Conservation (phyloP, 768 basidiomycete species). For the Termitomyces titanicus region DNA sequence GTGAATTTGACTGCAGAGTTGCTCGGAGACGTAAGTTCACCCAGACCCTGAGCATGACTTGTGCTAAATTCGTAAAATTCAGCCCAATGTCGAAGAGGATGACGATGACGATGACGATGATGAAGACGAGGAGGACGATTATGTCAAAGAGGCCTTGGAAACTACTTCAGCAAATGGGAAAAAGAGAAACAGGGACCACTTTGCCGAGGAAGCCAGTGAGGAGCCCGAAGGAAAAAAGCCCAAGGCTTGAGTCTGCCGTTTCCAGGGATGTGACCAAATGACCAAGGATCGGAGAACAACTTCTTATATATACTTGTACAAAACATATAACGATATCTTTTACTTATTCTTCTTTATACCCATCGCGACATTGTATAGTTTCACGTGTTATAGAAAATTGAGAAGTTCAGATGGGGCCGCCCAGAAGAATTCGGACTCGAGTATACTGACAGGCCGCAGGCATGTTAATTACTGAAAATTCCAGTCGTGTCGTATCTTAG, state of each 20-base stretch:
- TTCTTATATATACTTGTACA: constrained; percentile 1
- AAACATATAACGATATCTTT: constrained; percentile 9
- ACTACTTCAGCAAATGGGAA: constrained; percentile 20
- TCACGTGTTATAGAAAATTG: constrained; percentile 15
- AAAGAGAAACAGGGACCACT: constrained; percentile 34
- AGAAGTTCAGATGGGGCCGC: background rate
- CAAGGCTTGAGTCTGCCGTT: constrained; percentile 27
- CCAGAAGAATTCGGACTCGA: too few relatives aligned
- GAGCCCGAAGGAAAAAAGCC: constrained; percentile 37
- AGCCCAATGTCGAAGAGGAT: constrained; percentile 27
- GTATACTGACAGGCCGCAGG: too few relatives aligned
- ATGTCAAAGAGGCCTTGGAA: constrained; percentile 9
- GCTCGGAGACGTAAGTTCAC: constrained; percentile 14
- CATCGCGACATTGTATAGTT: constrained; percentile 6
- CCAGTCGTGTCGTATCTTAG: background rate
- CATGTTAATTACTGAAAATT: background rate
- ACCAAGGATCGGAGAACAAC: background rate
- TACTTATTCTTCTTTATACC: constrained; percentile 22
- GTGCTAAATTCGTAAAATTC: background rate
- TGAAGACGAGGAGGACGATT: constrained; percentile 20
- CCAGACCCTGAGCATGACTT: background rate
- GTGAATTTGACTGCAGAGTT: constrained; percentile 19
- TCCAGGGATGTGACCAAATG: background rate
- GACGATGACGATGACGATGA: constrained; percentile 32
- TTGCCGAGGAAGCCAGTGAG: constrained; percentile 20